These are phyloP conservation scores for Trypanosoma platydactyli DNA, from an alignment of 208 protist genomes.

Conservation along the genomic window DNA sequence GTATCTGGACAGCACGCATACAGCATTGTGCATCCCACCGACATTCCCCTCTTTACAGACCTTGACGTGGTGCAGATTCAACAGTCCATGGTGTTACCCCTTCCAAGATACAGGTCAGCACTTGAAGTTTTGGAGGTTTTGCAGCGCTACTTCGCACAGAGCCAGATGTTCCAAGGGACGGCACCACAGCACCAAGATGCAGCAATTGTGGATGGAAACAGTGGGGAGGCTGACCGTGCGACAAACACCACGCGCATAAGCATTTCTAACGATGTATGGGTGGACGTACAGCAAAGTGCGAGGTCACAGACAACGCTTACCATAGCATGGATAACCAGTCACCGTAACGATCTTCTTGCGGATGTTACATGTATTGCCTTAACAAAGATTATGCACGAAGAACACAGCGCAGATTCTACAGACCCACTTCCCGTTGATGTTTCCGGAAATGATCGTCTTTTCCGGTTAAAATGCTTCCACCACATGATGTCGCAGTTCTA, in stretches of 20 bases:
- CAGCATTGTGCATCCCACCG: constrained; percentile 81
- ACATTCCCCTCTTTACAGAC: constrained; percentile 87
- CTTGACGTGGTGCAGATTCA: constrained; percentile 75
- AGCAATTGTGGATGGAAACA: constrained; percentile 21
- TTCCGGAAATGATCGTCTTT: constrained; percentile 76
- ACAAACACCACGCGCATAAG: constrained; percentile 39
- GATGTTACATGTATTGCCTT: constrained; percentile 89
- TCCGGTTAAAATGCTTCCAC: constrained; percentile 91
- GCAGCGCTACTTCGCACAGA: constrained; percentile 84
- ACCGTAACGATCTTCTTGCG: constrained; percentile 88
- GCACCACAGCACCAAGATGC: constrained; percentile 33
- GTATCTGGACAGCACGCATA: constrained; percentile 83
- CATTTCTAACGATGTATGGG: constrained; percentile 69
- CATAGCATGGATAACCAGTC: constrained; percentile 78
- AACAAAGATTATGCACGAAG: constrained; percentile 69
- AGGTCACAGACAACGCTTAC: constrained; percentile 84
- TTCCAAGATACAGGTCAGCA: constrained; percentile 70
- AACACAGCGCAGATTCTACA: constrained; percentile 38
- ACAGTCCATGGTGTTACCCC: constrained; percentile 85
- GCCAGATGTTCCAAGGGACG: constrained; percentile 75
- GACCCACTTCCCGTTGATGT: constrained; percentile 80
- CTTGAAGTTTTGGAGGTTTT: constrained; percentile 80
- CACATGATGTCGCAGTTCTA: constrained; percentile 93
- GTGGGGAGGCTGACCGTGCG: constrained; percentile 31
- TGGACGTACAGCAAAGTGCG: constrained; percentile 69